Percentiles rank a stretch among this genome's conserved stretches.
Conservation (phyloP, 2,329 filamentous ascomycete genomes). For the Microcera coccophila region DNA sequence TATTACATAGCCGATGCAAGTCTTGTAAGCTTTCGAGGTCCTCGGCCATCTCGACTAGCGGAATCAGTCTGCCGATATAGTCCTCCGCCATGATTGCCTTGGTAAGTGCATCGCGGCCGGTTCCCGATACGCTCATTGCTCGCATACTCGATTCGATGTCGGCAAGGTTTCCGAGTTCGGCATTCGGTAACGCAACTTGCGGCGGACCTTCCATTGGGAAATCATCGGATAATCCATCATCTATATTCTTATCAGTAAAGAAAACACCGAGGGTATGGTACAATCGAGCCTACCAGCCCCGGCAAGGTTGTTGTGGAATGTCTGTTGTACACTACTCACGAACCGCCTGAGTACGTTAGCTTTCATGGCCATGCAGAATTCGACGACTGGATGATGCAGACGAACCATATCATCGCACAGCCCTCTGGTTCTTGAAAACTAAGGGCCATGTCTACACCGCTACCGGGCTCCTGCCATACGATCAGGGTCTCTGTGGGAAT, state of each 20-base stretch:
- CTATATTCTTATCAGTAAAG: conserved; percentile 40
- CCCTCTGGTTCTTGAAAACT: conserved; percentile 98
- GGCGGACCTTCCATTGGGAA: conserved; percentile 68
- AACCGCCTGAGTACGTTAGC: conserved; percentile 67
- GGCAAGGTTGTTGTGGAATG: conserved; percentile 57
- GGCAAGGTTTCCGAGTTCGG: conserved; percentile 74
- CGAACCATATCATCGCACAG: conserved; percentile 85
- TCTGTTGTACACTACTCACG: conserved; percentile 78
- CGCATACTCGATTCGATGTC: conserved; percentile 86
- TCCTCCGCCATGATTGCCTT: conserved; percentile 83
- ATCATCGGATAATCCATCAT: conserved; percentile 88
- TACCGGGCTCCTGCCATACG: conserved; percentile 86
- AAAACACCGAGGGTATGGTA: conserved; percentile 1
- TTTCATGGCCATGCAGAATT: neutral
- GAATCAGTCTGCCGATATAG: conserved; percentile 83
- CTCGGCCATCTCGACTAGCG: conserved; percentile 82
- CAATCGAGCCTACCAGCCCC: conserved; percentile 52
- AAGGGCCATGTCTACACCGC: conserved; percentile 91
- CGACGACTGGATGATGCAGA: conserved; percentile 8
- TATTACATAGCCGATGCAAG: conserved; percentile 88
- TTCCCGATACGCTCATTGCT: conserved; percentile 66
- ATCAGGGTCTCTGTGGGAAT: conserved; percentile 80
- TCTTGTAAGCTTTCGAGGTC: conserved; percentile 84
- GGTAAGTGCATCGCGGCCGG: conserved; percentile 77
- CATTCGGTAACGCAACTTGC: conserved; percentile 69